A percentile compares a stretch with the other conserved stretches of the same genome.
phyloP scores from a whole-genome alignment of 148 eudicot genomes.

The Chenopodium album region DNA sequence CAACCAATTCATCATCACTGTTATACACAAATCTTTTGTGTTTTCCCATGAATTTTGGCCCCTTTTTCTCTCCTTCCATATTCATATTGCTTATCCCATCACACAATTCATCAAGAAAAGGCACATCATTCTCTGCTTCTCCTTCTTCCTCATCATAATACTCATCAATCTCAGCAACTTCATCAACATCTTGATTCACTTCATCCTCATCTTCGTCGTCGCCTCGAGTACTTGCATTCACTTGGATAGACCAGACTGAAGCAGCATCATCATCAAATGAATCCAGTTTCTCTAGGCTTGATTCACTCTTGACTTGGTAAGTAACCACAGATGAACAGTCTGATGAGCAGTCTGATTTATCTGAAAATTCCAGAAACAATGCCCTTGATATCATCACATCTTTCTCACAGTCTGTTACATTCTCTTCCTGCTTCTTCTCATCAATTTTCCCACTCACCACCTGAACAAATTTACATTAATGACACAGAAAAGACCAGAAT shows the following conservation, averaged over 20 bases:
- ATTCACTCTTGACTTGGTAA: conserved; percentile 25
- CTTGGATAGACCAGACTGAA: conserved; percentile 81
- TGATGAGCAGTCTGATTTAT: conserved; percentile 55
- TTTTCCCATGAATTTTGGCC: conserved; percentile 43
- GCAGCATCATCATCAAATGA: conserved; percentile 49
- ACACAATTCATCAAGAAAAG: conserved; percentile 59
- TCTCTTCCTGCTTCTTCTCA: conserved; percentile 28
- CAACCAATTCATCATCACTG: conserved; percentile 70
- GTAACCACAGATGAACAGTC: conserved; percentile 50
- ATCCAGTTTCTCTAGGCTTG: conserved; percentile 10
- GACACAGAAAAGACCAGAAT: not conserved
- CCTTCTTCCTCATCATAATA: conserved; percentile 21
- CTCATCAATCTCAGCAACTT: conserved; percentile 16
- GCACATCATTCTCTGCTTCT: conserved; percentile 26
- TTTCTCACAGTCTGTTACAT: conserved; percentile 37
- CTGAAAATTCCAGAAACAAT: conserved; percentile 65
- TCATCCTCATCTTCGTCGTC: conserved; percentile 47
- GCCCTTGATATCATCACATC: conserved; percentile 52
- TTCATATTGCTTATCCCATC: conserved; percentile 54
- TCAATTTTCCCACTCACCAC: conserved; percentile 32
- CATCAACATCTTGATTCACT: conserved; percentile 27
- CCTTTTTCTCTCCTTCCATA: conserved; percentile 28
- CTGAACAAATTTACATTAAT: conserved; percentile 18
- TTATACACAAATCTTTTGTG: conserved; percentile 63
- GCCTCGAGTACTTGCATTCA: conserved; percentile 60